Evolutionary conservation across 208 protist species (phyloP).

Genomic region (Crithidia expoeki): DNA sequence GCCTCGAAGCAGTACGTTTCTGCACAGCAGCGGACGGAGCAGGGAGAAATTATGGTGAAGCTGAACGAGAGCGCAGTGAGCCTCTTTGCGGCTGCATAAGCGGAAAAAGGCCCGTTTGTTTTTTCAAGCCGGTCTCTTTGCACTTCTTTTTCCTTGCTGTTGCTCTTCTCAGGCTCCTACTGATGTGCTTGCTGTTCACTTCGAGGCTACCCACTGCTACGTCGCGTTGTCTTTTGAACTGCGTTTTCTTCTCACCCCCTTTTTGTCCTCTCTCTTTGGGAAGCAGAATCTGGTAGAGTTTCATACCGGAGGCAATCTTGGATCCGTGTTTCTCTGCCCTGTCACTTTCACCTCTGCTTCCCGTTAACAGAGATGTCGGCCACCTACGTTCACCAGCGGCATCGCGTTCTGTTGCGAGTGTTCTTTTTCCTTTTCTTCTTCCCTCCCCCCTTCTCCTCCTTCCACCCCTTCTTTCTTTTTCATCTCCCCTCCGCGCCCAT

Average conservation of each 20-base stretch:
- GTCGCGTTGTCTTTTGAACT: not conserved
- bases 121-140: not conserved
- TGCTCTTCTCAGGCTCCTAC: too few species aligned
- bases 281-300: too few species aligned
- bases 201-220: not conserved
- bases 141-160: not conserved
- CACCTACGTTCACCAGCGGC: too few species aligned
- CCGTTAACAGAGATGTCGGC: too few species aligned
- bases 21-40: constrained; percentile 37
- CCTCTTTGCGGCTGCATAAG: constrained; percentile 24
- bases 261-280: constrained; percentile 18
- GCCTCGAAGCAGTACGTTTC: constrained; percentile 72
- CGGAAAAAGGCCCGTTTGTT: not conserved
- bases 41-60: constrained; percentile 48
- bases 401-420: too few species aligned
- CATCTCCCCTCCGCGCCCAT: too few species aligned
- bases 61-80: constrained; percentile 38
- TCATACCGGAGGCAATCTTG: too few species aligned
- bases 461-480: too few species aligned
- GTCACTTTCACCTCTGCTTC: too few species aligned
- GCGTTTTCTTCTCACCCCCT: not conserved
- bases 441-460: too few species aligned
- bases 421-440: too few species aligned
- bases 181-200: not conserved
- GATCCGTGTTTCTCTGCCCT: not conserved